Conservation (phyloP, 768 basidiomycete species). For the Mycena rebaudengoi region DNA sequence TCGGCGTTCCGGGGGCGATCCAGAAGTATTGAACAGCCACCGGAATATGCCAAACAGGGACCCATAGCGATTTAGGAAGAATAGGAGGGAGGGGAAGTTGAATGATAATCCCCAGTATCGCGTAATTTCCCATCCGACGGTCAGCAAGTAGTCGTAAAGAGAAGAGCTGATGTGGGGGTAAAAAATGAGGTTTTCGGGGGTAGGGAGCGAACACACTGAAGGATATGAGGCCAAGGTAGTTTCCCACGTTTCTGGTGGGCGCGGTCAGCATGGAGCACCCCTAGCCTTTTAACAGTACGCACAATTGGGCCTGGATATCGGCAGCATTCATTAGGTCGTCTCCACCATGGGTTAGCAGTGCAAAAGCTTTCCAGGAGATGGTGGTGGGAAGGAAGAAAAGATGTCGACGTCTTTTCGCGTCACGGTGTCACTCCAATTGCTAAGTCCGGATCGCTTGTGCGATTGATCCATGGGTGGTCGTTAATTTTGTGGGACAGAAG, state of each 20-base stretch:
- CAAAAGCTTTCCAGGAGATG: too few relatives aligned
- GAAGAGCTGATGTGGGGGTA: neutral
- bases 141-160: conserved; percentile 17
- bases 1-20: neutral
- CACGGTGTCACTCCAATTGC: too few relatives aligned
- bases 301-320: neutral
- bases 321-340: too few relatives aligned
- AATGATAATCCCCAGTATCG: conserved; percentile 13
- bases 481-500: too few relatives aligned
- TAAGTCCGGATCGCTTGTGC: too few relatives aligned
- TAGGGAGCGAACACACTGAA: neutral
- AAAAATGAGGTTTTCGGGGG: neutral
- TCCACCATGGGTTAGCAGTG: too few relatives aligned
- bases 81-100: conserved; percentile 1
- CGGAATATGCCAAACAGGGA: neutral
- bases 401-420: too few relatives aligned
- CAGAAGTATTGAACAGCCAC: neutral
- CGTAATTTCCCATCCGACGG: conserved; percentile 9
- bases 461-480: too few relatives aligned
- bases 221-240: conserved; percentile 15
- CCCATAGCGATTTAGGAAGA: conserved; percentile 7
- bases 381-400: too few relatives aligned
- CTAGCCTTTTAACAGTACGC: neutral
- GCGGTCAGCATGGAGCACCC: neutral
- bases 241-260: conserved; percentile 6